Conservation (phyloP, 768 basidiomycete genomes). For the Boletus rufocinnamomeus region DNA sequence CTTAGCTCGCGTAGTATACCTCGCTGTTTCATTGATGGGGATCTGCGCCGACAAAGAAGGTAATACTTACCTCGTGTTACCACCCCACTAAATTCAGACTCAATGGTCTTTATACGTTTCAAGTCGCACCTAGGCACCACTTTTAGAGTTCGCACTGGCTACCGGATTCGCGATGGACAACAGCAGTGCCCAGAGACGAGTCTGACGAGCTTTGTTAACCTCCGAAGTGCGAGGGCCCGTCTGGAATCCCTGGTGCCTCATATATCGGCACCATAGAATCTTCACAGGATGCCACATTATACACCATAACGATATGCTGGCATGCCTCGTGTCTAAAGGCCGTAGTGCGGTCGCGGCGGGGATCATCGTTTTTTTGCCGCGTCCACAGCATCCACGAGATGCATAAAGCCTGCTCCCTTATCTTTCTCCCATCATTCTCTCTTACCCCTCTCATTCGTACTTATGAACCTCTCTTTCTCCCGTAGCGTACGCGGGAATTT, state of each 20-base stretch:
- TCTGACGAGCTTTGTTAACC: not conserved
- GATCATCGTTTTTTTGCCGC: not conserved
- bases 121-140: not conserved
- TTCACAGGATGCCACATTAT: constrained; percentile 10
- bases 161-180: not conserved
- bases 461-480: constrained; percentile 6
- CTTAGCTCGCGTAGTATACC: not conserved
- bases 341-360: not conserved
- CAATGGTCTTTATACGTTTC: not conserved
- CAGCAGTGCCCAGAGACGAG: not conserved
- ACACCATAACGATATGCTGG: not conserved
- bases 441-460: not conserved
- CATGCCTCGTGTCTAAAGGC: not conserved
- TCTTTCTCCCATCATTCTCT: not conserved
- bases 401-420: constrained; percentile 13
- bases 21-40: not conserved
- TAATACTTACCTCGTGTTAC: constrained; percentile 2
- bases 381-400: not conserved
- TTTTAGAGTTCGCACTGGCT: not conserved
- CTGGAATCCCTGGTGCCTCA: not conserved
- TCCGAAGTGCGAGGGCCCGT: not conserved
- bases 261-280: not conserved
- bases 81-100: not conserved
- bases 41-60: constrained; percentile 13
- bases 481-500: not conserved